Evolutionary conservation across 1,139 yeast genomes (phyloP), one percentile per base, ranked within the genome.

Genomic region (Taphrina communis): DNA sequence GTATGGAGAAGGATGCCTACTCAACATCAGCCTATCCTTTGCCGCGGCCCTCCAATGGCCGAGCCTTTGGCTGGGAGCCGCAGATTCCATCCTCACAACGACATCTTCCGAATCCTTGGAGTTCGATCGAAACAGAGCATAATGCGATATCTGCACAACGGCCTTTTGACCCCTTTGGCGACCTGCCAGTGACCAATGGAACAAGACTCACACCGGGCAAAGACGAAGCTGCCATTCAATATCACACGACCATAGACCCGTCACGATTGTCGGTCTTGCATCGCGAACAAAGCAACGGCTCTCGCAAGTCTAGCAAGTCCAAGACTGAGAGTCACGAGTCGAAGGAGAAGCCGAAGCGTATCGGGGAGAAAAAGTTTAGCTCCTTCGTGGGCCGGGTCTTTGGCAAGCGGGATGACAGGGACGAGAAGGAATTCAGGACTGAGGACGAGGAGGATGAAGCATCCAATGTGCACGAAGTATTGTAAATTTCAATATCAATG

Each of bases 381-480:
- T 51, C 59, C 9, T 62, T 62, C 58, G 66, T 62, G 12, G 66
- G 66, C 8, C 58, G 66, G 9, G 59, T 62, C 19, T 62, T 62
- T 53, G 59, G 66, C 42, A 62, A 62, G 19, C 46, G 57, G 6
- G 66, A 62, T 6, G 62, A 58, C 36, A 58, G n/a, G 53, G 53
- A 58, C 31, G 53, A 58, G 6, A 48, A 19, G 38, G 62, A 44
- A 11, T 21, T 8, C 12, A 25, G 21, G 53, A 21, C 12, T 21
- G 53, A 50, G 31, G 53, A 21, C n/a, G 53, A 50, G 36, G 53
- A 21, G 21, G 48, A 44, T 12, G 48, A 17, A n/a, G 48, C 3
- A 2, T 12, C 48, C 1, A 1, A 2, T 5, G 48, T 6, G 48
- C n/a, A n/a, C n/a, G 48, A 17, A 44, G n/a, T 44, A 7, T 44